Evolutionary conservation across 805 yeast species (phyloP).

Genomic region (Torulaspora delbrueckii): DNA sequence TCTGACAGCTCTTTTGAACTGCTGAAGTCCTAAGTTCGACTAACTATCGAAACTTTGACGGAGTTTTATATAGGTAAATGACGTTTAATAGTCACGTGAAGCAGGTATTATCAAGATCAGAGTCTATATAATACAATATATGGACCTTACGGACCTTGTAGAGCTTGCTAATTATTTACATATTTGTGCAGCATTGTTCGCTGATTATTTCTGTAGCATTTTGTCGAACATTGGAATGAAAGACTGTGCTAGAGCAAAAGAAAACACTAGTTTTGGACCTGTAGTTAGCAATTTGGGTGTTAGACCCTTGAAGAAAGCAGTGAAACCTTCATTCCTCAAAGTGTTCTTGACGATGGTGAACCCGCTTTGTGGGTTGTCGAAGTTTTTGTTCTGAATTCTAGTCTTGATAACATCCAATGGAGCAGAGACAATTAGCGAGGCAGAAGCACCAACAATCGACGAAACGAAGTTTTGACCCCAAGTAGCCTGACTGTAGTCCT

Average conservation of each 20-base stretch:
- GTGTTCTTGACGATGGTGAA: constrained; percentile 88
- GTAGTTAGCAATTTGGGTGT: constrained; percentile 95
- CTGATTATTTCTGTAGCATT: constrained; percentile 39
- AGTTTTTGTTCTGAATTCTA: constrained; percentile 93
- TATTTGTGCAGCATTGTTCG: no score
- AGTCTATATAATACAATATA: not conserved
- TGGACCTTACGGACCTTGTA: not conserved
- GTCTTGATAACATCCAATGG: constrained; percentile 98
- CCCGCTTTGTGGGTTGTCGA: constrained; percentile 93
- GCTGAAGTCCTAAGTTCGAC: not conserved
- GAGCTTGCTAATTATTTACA: not conserved
- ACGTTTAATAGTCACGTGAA: not conserved
- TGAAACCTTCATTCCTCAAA: constrained; percentile 82
- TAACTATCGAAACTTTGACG: constrained; percentile 1
- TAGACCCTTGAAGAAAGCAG: constrained; percentile 92
- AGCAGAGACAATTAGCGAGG: constrained; percentile 93
- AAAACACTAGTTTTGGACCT: constrained; percentile 96
- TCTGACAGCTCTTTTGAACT: not conserved
- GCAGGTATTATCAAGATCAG: not conserved
- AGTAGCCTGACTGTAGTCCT: constrained; percentile 85
- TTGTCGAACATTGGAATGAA: constrained; percentile 94
- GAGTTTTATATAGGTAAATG: not conserved
- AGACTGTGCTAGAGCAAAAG: constrained; percentile 96
- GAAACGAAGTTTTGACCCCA: constrained; percentile 94
- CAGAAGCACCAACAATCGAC: constrained; percentile 93